Base-by-base conservation (phyloP, 139 green algal genomes). In the Zygnema cylindricum region DNA sequence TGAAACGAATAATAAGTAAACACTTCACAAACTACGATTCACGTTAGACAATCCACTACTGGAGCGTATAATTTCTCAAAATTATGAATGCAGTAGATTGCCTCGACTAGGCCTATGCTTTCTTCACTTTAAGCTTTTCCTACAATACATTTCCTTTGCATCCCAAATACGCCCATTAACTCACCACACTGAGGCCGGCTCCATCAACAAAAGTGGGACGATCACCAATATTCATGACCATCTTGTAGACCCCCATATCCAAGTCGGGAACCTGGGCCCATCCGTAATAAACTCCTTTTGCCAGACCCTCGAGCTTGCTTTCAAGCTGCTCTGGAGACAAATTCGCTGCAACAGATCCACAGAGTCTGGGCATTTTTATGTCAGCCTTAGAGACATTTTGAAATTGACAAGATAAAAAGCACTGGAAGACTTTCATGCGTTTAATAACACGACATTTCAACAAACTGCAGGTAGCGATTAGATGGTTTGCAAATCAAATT, bases 141-240 rank as follows among this genome's bases (percentile, higher is more conserved):
- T n/a, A n/a, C n/a, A n/a, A n/a, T n/a, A n/a, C n/a, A n/a, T n/a
- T n/a, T n/a, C n/a, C n/a, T n/a, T n/a, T n/a, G n/a, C n/a, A n/a
- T n/a, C n/a, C n/a, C n/a, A n/a, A n/a, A n/a, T n/a, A n/a, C n/a
- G n/a, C n/a, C n/a, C n/a, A n/a, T 69, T 54, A 22, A 69, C 33
- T 22, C 77, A 90, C 85, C 40, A 93, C 83, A 2, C 77, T 90
- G 3, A 90, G 33, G 41, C 54, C 93, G 77, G 69, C 92, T 16
- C 91, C 92, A 84, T 95, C 92, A 38, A 92, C 94, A 40, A 98
- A 96, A 0, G 96, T 98, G 2, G 97, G 97, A 7, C 96, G 92
- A 78, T 88, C 42, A 7, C 97, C 97, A 0, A 99, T 90, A 91
- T 99, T 99, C 90, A 99, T 95, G 3, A 98, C 97, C 93, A 96